Evolutionary conservation across 1,139 yeast genomes (phyloP).

Genomic region (Chernovozyma sophiae-reginae): DNA sequence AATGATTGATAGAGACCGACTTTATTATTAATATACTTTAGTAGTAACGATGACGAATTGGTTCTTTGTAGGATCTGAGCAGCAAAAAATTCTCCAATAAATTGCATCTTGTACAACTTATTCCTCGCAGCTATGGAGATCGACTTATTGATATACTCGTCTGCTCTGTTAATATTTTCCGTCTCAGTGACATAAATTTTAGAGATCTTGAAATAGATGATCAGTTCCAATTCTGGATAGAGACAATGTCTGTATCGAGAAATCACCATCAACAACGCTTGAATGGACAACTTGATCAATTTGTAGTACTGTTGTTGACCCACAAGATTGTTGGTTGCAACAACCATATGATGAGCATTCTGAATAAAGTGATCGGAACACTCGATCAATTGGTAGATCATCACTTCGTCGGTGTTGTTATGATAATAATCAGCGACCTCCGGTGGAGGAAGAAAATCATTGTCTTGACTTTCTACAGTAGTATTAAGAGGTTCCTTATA

Average conservation of each 20-base stretch:
- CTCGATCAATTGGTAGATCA: slow-evolving; percentile 12
- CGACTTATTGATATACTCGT: slow-evolving; percentile 35
- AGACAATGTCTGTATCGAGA: slow-evolving; percentile 23
- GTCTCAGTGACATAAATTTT: slow-evolving; percentile 39
- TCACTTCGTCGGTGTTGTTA: slow-evolving; percentile 7
- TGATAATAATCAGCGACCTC: not conserved
- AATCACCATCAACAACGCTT: slow-evolving; percentile 29
- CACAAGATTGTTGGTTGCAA: slow-evolving; percentile 8
- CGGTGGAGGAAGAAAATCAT: too few relatives aligned
- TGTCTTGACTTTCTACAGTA: too few relatives aligned
- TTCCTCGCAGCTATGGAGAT: slow-evolving; percentile 31
- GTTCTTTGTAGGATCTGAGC: slow-evolving; percentile 23
- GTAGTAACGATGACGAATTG: slow-evolving; percentile 13
- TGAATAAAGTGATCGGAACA: slow-evolving; percentile 21
- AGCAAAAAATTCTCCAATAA: slow-evolving; percentile 30
- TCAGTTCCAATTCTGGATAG: slow-evolving; percentile 27
- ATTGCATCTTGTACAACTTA: slow-evolving; percentile 15
- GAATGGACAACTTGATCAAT: slow-evolving; percentile 36
- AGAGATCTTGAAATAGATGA: slow-evolving; percentile 32
- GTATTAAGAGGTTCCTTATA: too few relatives aligned
- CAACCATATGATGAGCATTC: slow-evolving; percentile 22
- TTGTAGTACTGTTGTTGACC: slow-evolving; percentile 28
- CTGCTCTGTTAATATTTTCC: slow-evolving; percentile 33
- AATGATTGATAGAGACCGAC: slow-evolving; percentile 16
- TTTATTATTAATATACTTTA: slow-evolving; percentile 25